Evolutionary conservation across 1,284 basidiomycete species (phyloP), one percentile per base, ranked within the genome.

Genomic region (Takashimella koratensis): DNA sequence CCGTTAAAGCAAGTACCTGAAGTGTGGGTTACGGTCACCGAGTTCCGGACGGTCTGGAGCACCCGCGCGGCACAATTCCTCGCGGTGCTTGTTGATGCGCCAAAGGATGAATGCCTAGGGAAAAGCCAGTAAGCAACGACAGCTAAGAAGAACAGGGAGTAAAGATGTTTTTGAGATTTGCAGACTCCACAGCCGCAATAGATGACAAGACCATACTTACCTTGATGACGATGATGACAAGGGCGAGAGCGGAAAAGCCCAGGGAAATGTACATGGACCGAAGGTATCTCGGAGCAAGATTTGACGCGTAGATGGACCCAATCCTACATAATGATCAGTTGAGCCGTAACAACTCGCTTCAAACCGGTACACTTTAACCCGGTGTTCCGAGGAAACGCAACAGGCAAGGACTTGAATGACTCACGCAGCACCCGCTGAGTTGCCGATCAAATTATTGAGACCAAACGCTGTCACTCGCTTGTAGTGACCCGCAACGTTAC

Each of bases 11-110:
- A n/a, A n/a, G n/a, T n/a, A 64, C 47, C 24, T 30, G 49, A 58
- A 65, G 45, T 65, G 61, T 20, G 62, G 61, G 45, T 65, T 65
- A n/a, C 51, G 40, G 40, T 65, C 62, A 20, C 63, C 63, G 19
- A 63, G 47, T 41, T 58, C 56, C 22, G 59, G 63, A 36, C 59
- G 51, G 43, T 65, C 57, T 3, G 25, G 25, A 11, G 63, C 63
- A 36, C 63, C 63, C 6, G 49, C 52, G 20, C 52, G 55, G 21
- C 61, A 49, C 19, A 57, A 24, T 16, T 43, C 41, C 21, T 47
- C 56, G 4, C 52, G 24, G 45, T 58, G 56, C 39, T 54, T 55
- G 49, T 64, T 64, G 39, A 51, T 46, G n/a, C n/a, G n/a, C n/a
- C n/a, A n/a, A n/a, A n/a, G n/a, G n/a, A n/a, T n/a, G n/a, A n/a